Evolutionary conservation across 1,284 basidiomycete species (phyloP).

Genomic region (Testicularia cyperi): DNA sequence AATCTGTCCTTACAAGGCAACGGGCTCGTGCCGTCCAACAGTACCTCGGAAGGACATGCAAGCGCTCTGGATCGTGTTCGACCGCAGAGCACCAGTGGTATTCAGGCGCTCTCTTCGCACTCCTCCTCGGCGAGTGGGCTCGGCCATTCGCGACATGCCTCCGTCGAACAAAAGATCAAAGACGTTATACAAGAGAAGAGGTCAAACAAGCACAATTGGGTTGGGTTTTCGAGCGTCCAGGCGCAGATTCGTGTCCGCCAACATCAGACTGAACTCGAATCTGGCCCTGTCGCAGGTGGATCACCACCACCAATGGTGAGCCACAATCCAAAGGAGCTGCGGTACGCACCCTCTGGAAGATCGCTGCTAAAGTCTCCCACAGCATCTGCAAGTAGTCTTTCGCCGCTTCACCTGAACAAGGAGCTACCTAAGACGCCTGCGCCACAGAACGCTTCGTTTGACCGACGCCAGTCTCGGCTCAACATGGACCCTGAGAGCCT

Average conservation of each 20-base stretch:
- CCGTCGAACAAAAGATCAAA: constrained; percentile 19
- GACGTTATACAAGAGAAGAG: constrained; percentile 18
- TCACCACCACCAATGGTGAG: not conserved
- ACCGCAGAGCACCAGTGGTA: constrained; percentile 7
- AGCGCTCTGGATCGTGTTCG: no score
- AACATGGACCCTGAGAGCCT: constrained; percentile 6
- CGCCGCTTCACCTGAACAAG: constrained; percentile 8
- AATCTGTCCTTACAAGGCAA: constrained; percentile 14
- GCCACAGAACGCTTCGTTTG: constrained; percentile 23
- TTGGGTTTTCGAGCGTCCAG: constrained; percentile 30
- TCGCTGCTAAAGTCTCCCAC: constrained; percentile 3
- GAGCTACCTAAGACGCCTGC: constrained; percentile 17
- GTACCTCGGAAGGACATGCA: no score
- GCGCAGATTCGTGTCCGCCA: constrained; percentile 29
- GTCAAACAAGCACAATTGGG: constrained; percentile 35
- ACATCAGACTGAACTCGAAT: constrained; percentile 1
- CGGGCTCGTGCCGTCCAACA: no score
- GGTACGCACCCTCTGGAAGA: constrained; percentile 1
- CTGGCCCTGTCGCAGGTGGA: not conserved
- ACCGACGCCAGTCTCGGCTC: constrained; percentile 16
- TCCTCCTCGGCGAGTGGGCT: not conserved
- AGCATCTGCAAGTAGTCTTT: not conserved
- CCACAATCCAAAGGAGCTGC: no score
- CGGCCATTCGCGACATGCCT: constrained; percentile 12
- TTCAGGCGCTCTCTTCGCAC: constrained; percentile 1